Conservation (phyloP, 1,139 yeast species). For the Geotrichum cucujoidarum region DNA sequence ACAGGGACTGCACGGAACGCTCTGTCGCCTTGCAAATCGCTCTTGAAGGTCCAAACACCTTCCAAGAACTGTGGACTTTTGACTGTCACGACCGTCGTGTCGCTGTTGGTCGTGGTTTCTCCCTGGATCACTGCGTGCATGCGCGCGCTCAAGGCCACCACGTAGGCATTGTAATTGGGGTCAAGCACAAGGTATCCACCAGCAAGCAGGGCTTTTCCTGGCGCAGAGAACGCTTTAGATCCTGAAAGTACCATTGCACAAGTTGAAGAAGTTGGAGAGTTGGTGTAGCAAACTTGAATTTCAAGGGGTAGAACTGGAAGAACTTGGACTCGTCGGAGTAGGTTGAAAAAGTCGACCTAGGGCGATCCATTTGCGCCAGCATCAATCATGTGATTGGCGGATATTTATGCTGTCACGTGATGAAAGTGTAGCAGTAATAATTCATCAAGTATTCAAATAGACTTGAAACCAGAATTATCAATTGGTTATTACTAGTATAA, state of each 20-base stretch:
- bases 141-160: slow-evolving; percentile 81
- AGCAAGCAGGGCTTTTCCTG: slow-evolving; percentile 89
- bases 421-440: too few species aligned
- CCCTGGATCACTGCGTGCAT: slow-evolving; percentile 67
- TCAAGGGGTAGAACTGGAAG: background rate
- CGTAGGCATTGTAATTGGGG: slow-evolving; percentile 68
- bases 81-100: slow-evolving; percentile 43
- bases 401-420: too few species aligned
- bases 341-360: background rate
- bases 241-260: background rate
- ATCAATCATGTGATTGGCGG: background rate
- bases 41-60: slow-evolving; percentile 63
- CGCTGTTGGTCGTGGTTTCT: background rate
- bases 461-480: too few species aligned
- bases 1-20: slow-evolving; percentile 16
- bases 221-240: slow-evolving; percentile 66
- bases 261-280: slow-evolving; percentile 20
- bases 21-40: slow-evolving; percentile 31
- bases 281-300: slow-evolving; percentile 47
- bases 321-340: background rate
- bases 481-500: too few species aligned
- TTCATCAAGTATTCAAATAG: too few species aligned
- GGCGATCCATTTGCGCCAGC: background rate
- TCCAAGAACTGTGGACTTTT: slow-evolving; percentile 73
- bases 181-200: slow-evolving; percentile 93